A percentile compares a stretch with the other conserved stretches of the same genome.
Conservation (phyloP, 805 yeast species). For the Nakazawaea wickerhamii region DNA sequence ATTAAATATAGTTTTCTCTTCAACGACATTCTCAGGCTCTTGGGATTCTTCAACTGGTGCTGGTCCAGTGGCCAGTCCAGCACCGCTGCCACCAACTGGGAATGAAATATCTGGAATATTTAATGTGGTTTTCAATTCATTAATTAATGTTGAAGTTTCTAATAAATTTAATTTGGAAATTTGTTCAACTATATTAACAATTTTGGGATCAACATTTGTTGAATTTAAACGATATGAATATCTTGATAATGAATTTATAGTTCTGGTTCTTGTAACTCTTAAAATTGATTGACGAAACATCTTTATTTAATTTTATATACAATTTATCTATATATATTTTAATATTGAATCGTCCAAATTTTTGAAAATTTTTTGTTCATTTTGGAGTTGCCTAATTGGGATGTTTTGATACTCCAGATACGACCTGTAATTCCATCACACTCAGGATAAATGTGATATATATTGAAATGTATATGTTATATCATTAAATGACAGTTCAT, state of each 20-base stretch:
- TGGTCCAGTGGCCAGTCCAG: conserved; percentile 54
- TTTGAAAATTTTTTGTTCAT: too few species aligned
- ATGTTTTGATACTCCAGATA: too few species aligned
- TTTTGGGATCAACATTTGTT: conserved; percentile 75
- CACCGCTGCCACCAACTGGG: conserved; percentile 66
- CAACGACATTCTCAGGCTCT: conserved; percentile 68
- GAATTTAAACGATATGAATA: conserved; percentile 53
- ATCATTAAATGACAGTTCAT: conserved; percentile 64
- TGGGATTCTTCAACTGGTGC: conserved; percentile 63
- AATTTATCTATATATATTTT: too few species aligned
- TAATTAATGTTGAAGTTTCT: conserved; percentile 85
- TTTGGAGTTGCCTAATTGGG: too few species aligned
- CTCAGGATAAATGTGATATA: conserved; percentile 62
- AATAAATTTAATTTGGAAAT: conserved; percentile 86
- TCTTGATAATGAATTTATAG: conserved; percentile 16
- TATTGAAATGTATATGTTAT: conserved; percentile 90
- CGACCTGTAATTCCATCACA: too few species aligned
- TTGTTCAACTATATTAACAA: conserved; percentile 79
- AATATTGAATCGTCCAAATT: too few species aligned
- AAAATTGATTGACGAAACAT: too few species aligned
- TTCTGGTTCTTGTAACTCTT: conserved; percentile 20
- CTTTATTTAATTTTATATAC: too few species aligned
- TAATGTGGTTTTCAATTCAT: conserved; percentile 72
- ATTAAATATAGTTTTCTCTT: conserved; percentile 90
- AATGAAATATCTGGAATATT: conserved; percentile 92